Percentiles rank a stretch among this genome's conserved stretches.
These are phyloP conservation scores for Hirschfeldia incana DNA, from an alignment of 345 rosid genomes.

Conservation along the genomic window DNA sequence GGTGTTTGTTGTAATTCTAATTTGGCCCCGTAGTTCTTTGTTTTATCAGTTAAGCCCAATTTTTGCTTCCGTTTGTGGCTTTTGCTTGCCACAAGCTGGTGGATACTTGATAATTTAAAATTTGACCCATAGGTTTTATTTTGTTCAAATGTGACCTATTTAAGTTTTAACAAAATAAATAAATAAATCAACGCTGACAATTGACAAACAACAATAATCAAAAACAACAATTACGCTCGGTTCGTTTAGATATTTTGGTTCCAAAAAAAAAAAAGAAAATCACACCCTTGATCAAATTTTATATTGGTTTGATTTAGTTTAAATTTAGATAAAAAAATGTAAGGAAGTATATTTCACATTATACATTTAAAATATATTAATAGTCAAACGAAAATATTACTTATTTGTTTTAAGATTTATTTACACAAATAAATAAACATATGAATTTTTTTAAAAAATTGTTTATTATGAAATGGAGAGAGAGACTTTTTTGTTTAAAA, in stretches of 20 bases:
- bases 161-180: not conserved
- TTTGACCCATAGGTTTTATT: not conserved
- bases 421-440: not conserved
- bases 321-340: too few relatives aligned
- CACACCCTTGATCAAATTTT: not conserved
- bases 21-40: constrained; percentile 4
- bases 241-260: not conserved
- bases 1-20: not conserved
- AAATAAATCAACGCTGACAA: not conserved
- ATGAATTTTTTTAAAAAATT: too few relatives aligned
- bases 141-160: not conserved
- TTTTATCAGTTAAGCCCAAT: not conserved
- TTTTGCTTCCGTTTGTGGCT: not conserved
- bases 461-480: too few relatives aligned
- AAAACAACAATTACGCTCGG: not conserved
- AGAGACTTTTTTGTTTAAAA: too few relatives aligned
- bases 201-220: too few relatives aligned
- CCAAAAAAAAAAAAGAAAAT: not conserved
- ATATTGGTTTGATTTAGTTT: not conserved
- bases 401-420: too few relatives aligned
- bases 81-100: too few relatives aligned
- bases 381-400: too few relatives aligned
- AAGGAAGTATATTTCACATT: too few relatives aligned
- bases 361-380: too few relatives aligned
- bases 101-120: too few relatives aligned